These are phyloP conservation scores for Colletotrichum spaethianum DNA, from an alignment of 2,329 filamentous ascomycete species.

Conservation along the genomic window DNA sequence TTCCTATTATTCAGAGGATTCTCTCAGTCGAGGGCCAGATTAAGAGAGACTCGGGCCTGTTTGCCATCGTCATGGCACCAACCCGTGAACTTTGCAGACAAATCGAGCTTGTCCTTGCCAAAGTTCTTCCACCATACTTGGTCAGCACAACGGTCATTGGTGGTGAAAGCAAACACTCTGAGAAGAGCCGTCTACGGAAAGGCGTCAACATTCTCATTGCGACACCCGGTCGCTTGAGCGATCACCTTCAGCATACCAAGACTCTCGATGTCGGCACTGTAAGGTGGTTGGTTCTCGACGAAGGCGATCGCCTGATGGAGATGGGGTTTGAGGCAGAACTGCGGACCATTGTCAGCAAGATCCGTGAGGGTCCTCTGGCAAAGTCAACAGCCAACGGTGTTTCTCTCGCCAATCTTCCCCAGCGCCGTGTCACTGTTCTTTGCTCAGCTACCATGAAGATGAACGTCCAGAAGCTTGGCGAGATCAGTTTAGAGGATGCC, in stretches of 20 bases:
- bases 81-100: slow-evolving; percentile 96
- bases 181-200: slow-evolving; percentile 94
- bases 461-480: slow-evolving; percentile 93
- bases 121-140: slow-evolving; percentile 90
- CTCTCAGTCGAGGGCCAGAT: slow-evolving; percentile 81
- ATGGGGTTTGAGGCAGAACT: slow-evolving; percentile 97
- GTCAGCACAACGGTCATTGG: slow-evolving; percentile 88
- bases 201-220: slow-evolving; percentile 96
- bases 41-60: slow-evolving; percentile 88
- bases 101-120: slow-evolving; percentile 89
- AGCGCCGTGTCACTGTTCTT: slow-evolving; percentile 86
- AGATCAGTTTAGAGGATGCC: slow-evolving; percentile 95
- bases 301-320: slow-evolving; percentile 98
- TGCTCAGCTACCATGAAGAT: slow-evolving; percentile 99
- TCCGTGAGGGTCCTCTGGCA: slow-evolving; percentile 75
- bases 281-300: slow-evolving; percentile 93
- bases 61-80: slow-evolving; percentile 93
- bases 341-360: slow-evolving; percentile 84
- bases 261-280: slow-evolving; percentile 90
- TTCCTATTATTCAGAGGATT: slow-evolving; percentile 92
- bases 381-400: slow-evolving; percentile 72
- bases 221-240: slow-evolving; percentile 90
- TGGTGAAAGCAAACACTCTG: slow-evolving; percentile 80
- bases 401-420: slow-evolving; percentile 75
- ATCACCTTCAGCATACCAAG: slow-evolving; percentile 94